phyloP scores from a whole-genome alignment of 441 rosid genomes.

The Aquilaria agallochum region DNA sequence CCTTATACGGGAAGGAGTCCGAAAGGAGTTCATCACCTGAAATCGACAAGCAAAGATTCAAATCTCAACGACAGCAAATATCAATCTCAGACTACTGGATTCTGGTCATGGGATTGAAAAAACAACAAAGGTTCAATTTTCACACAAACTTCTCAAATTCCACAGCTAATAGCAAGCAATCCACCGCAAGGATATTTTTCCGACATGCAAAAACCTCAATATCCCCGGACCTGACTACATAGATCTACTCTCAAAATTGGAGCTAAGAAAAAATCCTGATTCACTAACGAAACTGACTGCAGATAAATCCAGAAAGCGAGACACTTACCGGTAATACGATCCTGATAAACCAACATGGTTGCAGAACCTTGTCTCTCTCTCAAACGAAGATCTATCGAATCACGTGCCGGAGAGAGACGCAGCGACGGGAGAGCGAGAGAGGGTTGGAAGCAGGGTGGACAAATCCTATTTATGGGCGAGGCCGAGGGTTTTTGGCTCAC shows the following conservation, averaged over 20 bases:
- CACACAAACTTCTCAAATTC: too few species aligned
- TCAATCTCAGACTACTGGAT: not conserved
- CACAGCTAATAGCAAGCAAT: too few species aligned
- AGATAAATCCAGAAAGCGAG: too few species aligned
- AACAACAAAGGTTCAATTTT: not conserved
- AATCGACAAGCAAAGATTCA: slow-evolving; percentile 4
- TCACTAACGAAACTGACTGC: too few species aligned
- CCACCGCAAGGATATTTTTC: too few species aligned
- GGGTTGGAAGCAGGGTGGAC: accelerated
- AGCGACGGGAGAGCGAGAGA: slow-evolving; percentile 25
- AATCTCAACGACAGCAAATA: not conserved
- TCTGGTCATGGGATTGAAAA: not conserved
- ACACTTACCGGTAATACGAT: slow-evolving; percentile 46
- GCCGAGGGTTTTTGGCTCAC: slow-evolving; percentile 22
- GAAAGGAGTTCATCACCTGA: slow-evolving; percentile 95
- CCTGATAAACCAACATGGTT: slow-evolving; percentile 78
- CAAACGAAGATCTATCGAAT: slow-evolving; percentile 2
- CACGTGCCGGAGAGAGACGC: slow-evolving; percentile 14
- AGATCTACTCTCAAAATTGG: too few species aligned
- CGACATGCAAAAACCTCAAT: too few species aligned
- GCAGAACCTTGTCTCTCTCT: slow-evolving; percentile 18
- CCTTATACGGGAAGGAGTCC: slow-evolving; percentile 90
- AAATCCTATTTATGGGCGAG: slow-evolving; percentile 26
- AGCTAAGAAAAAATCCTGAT: too few species aligned
- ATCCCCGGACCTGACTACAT: too few species aligned